Base-by-base conservation (phyloP, 805 yeast genomes). In the Wickerhamiella azyma region DNA sequence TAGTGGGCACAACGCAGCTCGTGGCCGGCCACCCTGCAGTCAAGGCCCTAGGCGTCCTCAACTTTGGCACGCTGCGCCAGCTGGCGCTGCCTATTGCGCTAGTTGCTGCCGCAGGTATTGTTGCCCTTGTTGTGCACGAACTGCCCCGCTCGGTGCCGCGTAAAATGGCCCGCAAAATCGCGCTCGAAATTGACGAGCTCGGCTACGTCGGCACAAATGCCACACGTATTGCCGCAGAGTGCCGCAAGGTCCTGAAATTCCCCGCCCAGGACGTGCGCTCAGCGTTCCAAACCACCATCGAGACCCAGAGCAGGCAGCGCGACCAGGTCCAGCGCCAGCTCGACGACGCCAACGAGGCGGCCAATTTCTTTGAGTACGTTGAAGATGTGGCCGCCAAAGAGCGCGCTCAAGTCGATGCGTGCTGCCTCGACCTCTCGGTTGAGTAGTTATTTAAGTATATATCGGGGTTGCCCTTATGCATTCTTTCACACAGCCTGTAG, bases 81-180 rank as follows among this genome's bases (percentile, higher is more conserved):
- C 59, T 80, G n/a, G 69, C 74, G 0, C 59, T 74, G 0, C 88
- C 94, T 0, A 40, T 76, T 0, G 48, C 71, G 0, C 52, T 77
- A 2, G 68, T 76, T 8, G 71, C 72, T 1, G 65, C 75, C 5
- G 71, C 76, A 1, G 66, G 76, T 11, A 69, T 81, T 0, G 64
- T 74, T 0, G 75, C 76, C 36, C 85, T 83, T 55, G 59, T 86
- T 48, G 66, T 85, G 16, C 68, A 71, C 49, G 97, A 92, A 61
- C 76, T 94, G 11, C 96, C 96, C 2, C 75, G 81, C 55, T 94
- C 96, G 0, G 76, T 85, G 55, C 94, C 95, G 16, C 69, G 85
- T 53, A 86, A 86, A 48, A 72, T 85, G 48, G 85, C 92, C 0
- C 68, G 71, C 41, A 85, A 82, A 61, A 74, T 89, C 53, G 74